Conservation (phyloP, 805 yeast species). For the Candida boidinii region DNA sequence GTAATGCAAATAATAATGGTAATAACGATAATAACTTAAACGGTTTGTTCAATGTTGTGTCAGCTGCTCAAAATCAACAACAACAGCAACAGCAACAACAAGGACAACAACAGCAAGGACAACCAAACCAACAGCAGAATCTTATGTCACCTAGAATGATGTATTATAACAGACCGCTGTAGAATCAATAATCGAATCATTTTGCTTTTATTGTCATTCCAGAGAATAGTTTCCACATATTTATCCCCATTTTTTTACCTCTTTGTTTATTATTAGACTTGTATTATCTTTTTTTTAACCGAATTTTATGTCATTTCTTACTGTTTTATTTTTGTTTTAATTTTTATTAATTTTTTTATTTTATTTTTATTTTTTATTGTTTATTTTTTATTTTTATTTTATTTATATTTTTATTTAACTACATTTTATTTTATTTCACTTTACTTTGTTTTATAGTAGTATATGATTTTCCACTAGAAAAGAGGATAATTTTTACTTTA, state of each 20-base stretch:
- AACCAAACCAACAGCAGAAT: constrained; percentile 13
- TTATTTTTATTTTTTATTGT: not conserved
- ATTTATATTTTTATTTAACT: too few relatives aligned
- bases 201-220: too few relatives aligned
- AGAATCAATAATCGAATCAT: too few relatives aligned
- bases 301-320: not conserved
- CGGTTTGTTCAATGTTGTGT: too few relatives aligned
- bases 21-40: too few relatives aligned
- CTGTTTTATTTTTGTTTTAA: not conserved
- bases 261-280: too few relatives aligned
- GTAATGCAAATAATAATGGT: too few relatives aligned
- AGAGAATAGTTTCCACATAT: too few relatives aligned
- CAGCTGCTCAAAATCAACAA: constrained; percentile 1
- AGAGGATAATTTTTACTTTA: too few relatives aligned
- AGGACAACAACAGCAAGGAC: constrained; percentile 1
- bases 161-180: constrained; percentile 6
- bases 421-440: not conserved
- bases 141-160: constrained; percentile 16
- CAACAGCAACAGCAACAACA: constrained; percentile 4
- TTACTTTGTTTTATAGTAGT: too few relatives aligned
- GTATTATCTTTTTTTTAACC: not conserved
- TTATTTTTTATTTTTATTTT: not conserved
- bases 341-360: not conserved
- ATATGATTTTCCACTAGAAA: not conserved
- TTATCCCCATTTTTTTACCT: too few relatives aligned